A percentile compares a stretch with the other conserved stretches of the same genome.
These are phyloP conservation scores for Ogataea populi-albae DNA, from an alignment of 805 yeast genomes.

Conservation along the genomic window DNA sequence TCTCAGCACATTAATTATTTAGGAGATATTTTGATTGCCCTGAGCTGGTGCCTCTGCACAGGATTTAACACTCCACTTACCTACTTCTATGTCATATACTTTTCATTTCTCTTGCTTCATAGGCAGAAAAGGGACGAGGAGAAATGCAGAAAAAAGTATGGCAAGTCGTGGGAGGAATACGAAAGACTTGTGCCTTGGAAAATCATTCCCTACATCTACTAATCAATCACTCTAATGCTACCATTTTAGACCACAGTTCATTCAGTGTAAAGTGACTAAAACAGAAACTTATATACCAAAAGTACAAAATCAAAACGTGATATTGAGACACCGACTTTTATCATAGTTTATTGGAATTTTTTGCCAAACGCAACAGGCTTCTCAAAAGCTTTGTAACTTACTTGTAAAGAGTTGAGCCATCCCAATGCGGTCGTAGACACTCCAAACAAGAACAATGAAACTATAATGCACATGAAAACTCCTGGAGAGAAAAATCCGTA, in stretches of 20 bases:
- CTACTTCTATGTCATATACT: slow-evolving; percentile 82
- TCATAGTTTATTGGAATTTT: slow-evolving; percentile 35
- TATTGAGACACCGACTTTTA: background rate
- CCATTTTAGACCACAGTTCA: background rate
- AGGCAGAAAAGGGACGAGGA: slow-evolving; percentile 90
- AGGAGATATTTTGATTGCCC: slow-evolving; percentile 92
- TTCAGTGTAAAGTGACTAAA: background rate
- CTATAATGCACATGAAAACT: slow-evolving; percentile 70
- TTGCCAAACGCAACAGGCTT: slow-evolving; percentile 55
- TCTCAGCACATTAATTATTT: slow-evolving; percentile 93
- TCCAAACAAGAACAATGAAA: slow-evolving; percentile 55
- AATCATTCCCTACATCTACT: slow-evolving; percentile 86
- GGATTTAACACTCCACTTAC: slow-evolving; percentile 80
- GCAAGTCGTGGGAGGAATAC: slow-evolving; percentile 81
- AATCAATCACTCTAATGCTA: slow-evolving; percentile 11
- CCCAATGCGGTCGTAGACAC: slow-evolving; percentile 60
- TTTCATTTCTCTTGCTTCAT: slow-evolving; percentile 77
- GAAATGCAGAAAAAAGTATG: slow-evolving; percentile 84
- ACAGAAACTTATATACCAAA: no score
- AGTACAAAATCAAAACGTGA: no score
- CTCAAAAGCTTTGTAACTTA: slow-evolving; percentile 80
- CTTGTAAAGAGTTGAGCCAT: slow-evolving; percentile 70
- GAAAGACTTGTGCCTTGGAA: slow-evolving; percentile 80
- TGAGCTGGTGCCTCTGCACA: slow-evolving; percentile 91
- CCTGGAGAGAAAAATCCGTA: slow-evolving; percentile 80